A percentile compares a stretch with the other conserved stretches of the same genome.
phyloP scores from a whole-genome alignment of 1,139 yeast genomes.

The Hanseniaspora sp. region DNA sequence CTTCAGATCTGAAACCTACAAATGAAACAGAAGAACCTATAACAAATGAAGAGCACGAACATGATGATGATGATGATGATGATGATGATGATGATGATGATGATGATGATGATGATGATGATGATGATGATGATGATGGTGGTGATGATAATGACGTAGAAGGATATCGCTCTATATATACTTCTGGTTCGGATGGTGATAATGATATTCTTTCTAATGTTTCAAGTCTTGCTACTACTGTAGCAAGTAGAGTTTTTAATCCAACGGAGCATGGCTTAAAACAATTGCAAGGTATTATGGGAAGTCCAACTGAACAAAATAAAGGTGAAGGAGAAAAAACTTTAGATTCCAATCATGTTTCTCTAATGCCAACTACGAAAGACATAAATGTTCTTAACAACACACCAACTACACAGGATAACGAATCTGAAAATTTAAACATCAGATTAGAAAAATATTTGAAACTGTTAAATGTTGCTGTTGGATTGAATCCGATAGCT shows the following conservation, averaged over 20 bases:
- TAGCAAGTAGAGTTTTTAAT: conserved; percentile 13
- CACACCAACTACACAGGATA: conserved; percentile 6
- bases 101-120: conserved; percentile 17
- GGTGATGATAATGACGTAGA: conserved; percentile 16
- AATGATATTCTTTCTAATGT: conserved; percentile 2
- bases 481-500: conserved; percentile 68
- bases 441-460: conserved; percentile 49
- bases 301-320: conserved; percentile 1
- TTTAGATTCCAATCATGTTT: background rate
- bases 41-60: conserved; percentile 2
- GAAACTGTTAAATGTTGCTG: conserved; percentile 44
- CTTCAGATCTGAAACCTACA: background rate
- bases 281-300: conserved; percentile 27
- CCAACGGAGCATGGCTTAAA: conserved; percentile 19
- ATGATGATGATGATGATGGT: conserved; percentile 15
- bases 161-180: conserved; percentile 12
- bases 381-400: background rate
- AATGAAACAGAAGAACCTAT: background rate
- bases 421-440: conserved; percentile 20
- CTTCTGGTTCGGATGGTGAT: background rate
- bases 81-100: conserved; percentile 15
- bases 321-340: too few relatives aligned
- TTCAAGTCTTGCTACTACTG: background rate
- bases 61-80: conserved; percentile 16
- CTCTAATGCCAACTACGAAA: background rate